Base-by-base conservation (phyloP, 1,284 basidiomycete genomes). In the Thecaphora thlaspeos region DNA sequence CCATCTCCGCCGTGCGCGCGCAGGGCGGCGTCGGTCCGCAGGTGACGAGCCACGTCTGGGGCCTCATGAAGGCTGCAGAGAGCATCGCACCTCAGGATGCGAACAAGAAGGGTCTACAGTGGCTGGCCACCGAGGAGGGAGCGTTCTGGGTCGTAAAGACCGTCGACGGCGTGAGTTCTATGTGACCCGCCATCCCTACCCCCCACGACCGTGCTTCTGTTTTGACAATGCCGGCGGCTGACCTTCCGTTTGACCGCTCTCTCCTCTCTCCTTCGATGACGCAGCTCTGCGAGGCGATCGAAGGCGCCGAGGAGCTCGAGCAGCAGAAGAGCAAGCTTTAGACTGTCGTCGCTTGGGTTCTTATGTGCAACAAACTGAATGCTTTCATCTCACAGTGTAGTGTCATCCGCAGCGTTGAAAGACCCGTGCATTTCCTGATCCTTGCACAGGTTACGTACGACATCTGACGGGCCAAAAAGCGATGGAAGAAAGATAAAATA, bases 31-130 rank as follows among this genome's bases (percentile, higher is more conserved):
- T 97, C 51, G 91, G 87, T 17, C 90, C 92, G 9, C 94, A 97
- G 78, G 84, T 96, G 51, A 88, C 83, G 11, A 90, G 88, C 74
- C 94, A 98, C 78, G 88, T 92, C 41, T 95, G 91, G 79, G 94
- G 94, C 18, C 83, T 98, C 71, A 85, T 92, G 65, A 92, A 92
- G 77, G 90, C 90, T 4, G 51, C 48, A 28, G 56, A 61, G 18
- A 59, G 61, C 40, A 68, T 69, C 36, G 57, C 52, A n/a, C 48
- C 53, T 3, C 85, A 81, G 57, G 82, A 66, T 37, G 56, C 79
- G 7, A 51, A 70, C 55, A 79, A 80, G 14, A 87, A 84, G 68
- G 91, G 92, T 71, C 58, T 70, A 43, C 64, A 73, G 28, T 98
- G 89, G 88, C 83, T 98, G 32, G 83, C 87, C 22, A 88, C 84